These are phyloP conservation scores for Zygosaccharomyces siamensis DNA, from an alignment of 805 yeast species.

Conservation along the genomic window DNA sequence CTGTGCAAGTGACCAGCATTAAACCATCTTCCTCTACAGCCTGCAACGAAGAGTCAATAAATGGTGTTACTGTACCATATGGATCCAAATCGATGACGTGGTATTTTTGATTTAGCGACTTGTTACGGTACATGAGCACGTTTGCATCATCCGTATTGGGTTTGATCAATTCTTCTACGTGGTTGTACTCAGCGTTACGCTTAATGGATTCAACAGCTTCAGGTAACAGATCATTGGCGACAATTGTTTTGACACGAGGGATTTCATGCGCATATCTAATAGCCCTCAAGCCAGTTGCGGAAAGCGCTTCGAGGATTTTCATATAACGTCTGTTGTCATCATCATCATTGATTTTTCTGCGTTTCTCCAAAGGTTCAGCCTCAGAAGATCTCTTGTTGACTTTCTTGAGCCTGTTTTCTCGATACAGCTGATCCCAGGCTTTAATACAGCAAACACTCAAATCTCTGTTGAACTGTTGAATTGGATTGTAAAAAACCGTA, in stretches of 20 bases:
- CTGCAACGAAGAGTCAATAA: slow-evolving; percentile 86
- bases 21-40: slow-evolving; percentile 80
- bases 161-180: slow-evolving; percentile 49
- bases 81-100: slow-evolving; percentile 95
- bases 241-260: slow-evolving; percentile 62
- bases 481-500: slow-evolving; percentile 88
- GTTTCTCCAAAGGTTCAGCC: slow-evolving; percentile 9
- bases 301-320: slow-evolving; percentile 78
- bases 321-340: slow-evolving; percentile 44
- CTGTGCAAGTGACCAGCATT: slow-evolving; percentile 90
- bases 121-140: slow-evolving; percentile 57
- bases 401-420: slow-evolving; percentile 30
- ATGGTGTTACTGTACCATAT: slow-evolving; percentile 96
- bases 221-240: slow-evolving; percentile 85
- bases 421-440: slow-evolving; percentile 73
- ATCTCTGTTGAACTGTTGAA: slow-evolving; percentile 95
- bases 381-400: slow-evolving; percentile 16
- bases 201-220: slow-evolving; percentile 81
- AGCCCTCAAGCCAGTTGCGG: slow-evolving; percentile 94
- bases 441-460: slow-evolving; percentile 76
- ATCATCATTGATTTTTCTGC: slow-evolving; percentile 30
- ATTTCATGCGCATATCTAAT: slow-evolving; percentile 90
- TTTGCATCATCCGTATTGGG: slow-evolving; percentile 91
- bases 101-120: slow-evolving; percentile 45
- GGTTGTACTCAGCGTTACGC: slow-evolving; percentile 65